Evolutionary conservation across 139 green algal species (phyloP).

Genomic region (Marvania coccoides): DNA sequence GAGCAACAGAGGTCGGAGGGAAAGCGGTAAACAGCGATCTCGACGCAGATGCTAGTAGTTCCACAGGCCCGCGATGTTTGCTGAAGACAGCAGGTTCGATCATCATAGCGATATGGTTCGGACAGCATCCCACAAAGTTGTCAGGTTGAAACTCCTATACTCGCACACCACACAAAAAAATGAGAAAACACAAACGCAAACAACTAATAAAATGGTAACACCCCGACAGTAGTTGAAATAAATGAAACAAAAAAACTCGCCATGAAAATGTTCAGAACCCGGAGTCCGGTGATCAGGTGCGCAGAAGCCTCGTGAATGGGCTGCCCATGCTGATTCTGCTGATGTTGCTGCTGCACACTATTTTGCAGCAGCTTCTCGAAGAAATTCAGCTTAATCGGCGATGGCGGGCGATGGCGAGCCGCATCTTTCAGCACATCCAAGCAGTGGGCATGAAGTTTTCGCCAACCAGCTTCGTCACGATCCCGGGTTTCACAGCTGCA

Average conservation of each 20-base stretch:
- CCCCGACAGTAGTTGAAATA: neutral
- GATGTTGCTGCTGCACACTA: constrained; percentile 21
- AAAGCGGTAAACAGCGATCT: neutral
- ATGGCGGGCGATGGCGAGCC: constrained; percentile 42
- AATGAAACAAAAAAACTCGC: neutral
- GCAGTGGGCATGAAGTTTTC: constrained; percentile 35
- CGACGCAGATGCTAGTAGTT: constrained; percentile 14
- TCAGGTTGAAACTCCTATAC: constrained; percentile 25
- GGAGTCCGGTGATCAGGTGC: constrained; percentile 37
- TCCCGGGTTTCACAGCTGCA: constrained; percentile 21
- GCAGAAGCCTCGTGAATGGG: constrained; percentile 21
- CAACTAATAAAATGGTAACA: neutral
- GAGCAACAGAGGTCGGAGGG: neutral
- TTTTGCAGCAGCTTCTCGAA: constrained; percentile 60
- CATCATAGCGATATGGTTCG: constrained; percentile 31
- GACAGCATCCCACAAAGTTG: constrained; percentile 6
- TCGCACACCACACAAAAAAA: no score
- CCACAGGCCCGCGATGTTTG: constrained; percentile 3
- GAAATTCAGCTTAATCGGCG: constrained; percentile 63
- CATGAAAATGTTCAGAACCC: constrained; percentile 12
- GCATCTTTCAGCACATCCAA: constrained; percentile 29
- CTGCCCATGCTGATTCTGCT: neutral
- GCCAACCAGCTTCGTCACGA: constrained; percentile 45
- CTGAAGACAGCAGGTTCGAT: constrained; percentile 18
- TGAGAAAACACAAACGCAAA: neutral